A percentile compares a stretch with the other conserved stretches of the same genome.
Conservation (phyloP, 2,329 filamentous ascomycete species). For the Colletotrichum tanaceti region DNA sequence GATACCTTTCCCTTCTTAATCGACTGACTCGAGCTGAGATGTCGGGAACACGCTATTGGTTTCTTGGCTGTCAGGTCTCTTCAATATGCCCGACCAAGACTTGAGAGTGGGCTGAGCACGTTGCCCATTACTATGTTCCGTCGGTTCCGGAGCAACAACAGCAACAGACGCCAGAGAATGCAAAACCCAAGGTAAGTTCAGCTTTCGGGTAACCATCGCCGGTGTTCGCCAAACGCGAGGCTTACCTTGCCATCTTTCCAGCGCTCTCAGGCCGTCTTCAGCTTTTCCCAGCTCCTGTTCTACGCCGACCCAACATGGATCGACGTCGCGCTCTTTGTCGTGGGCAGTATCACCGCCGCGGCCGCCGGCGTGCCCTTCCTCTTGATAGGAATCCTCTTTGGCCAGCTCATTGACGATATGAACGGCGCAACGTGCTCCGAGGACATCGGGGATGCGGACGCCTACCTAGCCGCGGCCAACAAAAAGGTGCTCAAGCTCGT, state of each 20-base stretch:
- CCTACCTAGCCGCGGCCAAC: conserved; percentile 53
- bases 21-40: not conserved
- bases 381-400: conserved; percentile 66
- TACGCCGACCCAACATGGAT: conserved; percentile 40
- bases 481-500: conserved; percentile 66
- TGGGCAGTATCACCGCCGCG: conserved; percentile 51
- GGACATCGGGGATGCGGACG: conserved; percentile 16
- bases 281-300: conserved; percentile 26
- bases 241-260: conserved; percentile 5
- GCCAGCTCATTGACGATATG: conserved; percentile 65
- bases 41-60: not conserved
- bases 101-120: conserved; percentile 8
- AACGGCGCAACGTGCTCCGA: conserved; percentile 60
- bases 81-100: conserved; percentile 26
- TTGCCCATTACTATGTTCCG: not conserved
- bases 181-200: conserved; percentile 9
- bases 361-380: conserved; percentile 66
- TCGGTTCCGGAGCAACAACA: conserved; percentile 2
- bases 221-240: not conserved
- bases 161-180: conserved; percentile 4
- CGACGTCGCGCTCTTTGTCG: conserved; percentile 38
- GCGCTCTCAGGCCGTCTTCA: conserved; percentile 26
- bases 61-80: conserved; percentile 2
- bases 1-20: conserved; percentile 3
- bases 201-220: not conserved